These are phyloP conservation scores for Basidiobolus meristosporus DNA, from an alignment of 371 early-diverging fungal genomes.

Conservation along the genomic window DNA sequence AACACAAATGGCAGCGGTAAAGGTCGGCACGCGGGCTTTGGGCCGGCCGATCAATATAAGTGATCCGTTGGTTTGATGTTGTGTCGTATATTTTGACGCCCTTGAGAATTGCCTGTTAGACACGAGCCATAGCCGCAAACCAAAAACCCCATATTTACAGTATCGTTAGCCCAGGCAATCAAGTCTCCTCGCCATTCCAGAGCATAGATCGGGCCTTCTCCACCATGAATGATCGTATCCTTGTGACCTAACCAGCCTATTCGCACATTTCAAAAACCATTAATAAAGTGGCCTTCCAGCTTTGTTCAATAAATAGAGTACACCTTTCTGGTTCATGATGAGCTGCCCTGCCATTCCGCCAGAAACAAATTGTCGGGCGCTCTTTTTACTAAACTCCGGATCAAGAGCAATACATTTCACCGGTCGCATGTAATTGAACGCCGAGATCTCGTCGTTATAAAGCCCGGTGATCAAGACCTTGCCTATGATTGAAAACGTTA, in stretches of 20 bases:
- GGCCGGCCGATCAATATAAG: slow-evolving; percentile 62
- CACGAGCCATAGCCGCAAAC: background rate
- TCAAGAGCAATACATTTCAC: slow-evolving; percentile 78
- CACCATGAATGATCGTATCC: slow-evolving; percentile 51
- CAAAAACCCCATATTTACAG: slow-evolving; percentile 13
- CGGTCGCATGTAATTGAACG: slow-evolving; percentile 65
- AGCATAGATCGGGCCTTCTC: slow-evolving; percentile 74
- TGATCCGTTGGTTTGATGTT: slow-evolving; percentile 41
- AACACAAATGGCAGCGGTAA: slow-evolving; percentile 65
- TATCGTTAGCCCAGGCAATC: slow-evolving; percentile 88
- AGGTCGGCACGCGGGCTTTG: slow-evolving; percentile 72
- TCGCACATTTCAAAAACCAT: slow-evolving; percentile 6
- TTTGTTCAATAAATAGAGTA: background rate
- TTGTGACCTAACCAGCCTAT: slow-evolving; percentile 33
- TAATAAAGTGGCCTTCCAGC: background rate
- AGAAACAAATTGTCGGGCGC: slow-evolving; percentile 51
- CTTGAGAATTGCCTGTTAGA: slow-evolving; percentile 5
- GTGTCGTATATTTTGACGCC: slow-evolving; percentile 76
- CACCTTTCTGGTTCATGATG: slow-evolving; percentile 55
- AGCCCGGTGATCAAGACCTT: slow-evolving; percentile 55
- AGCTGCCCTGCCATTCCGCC: slow-evolving; percentile 85
- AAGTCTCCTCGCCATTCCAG: slow-evolving; percentile 64
- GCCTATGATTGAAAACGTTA: slow-evolving; percentile 17
- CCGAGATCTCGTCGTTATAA: slow-evolving; percentile 31
- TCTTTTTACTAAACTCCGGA: slow-evolving; percentile 55